Conservation (phyloP, 2,329 filamentous ascomycete species). For the Sporothrix luriei region DNA sequence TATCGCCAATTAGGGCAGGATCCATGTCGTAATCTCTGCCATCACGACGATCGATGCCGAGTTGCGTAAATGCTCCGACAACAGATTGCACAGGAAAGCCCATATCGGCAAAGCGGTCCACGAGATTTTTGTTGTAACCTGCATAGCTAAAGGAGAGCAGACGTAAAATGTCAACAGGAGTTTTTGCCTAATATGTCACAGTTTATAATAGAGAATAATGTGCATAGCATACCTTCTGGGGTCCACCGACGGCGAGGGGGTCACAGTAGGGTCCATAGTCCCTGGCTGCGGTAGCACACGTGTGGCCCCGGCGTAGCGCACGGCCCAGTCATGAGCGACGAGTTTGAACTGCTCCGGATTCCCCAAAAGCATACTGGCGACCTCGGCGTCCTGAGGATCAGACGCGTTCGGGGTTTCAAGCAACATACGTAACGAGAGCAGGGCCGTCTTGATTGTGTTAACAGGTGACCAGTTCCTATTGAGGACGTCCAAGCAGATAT, state of each 20-base stretch:
- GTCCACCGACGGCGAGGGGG: slow-evolving; percentile 39
- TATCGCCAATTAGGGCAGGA: slow-evolving; percentile 85
- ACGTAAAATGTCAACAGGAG: background rate
- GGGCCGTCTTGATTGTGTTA: slow-evolving; percentile 90
- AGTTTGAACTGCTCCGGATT: slow-evolving; percentile 77
- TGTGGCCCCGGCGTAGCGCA: slow-evolving; percentile 78
- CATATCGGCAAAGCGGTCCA: slow-evolving; percentile 86
- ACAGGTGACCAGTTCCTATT: slow-evolving; percentile 92
- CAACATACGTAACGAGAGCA: slow-evolving; percentile 89
- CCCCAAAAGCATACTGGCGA: slow-evolving; percentile 84
- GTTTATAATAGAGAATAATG: slow-evolving; percentile 40
- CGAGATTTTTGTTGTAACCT: slow-evolving; percentile 85
- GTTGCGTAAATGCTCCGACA: slow-evolving; percentile 70
- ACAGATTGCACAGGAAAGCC: slow-evolving; percentile 88
- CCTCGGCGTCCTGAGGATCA: slow-evolving; percentile 94
- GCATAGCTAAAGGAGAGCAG: slow-evolving; percentile 57
- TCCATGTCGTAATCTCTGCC: slow-evolving; percentile 85
- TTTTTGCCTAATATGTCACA: too few relatives aligned
- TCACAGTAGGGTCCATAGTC: slow-evolving; percentile 40
- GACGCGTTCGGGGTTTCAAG: slow-evolving; percentile 93
- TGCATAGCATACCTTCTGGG: background rate
- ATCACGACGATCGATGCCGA: slow-evolving; percentile 76
- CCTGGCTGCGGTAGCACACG: slow-evolving; percentile 45
- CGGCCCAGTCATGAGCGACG: slow-evolving; percentile 87
- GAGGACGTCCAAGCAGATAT: slow-evolving; percentile 94